Evolutionary conservation across 2,329 filamentous ascomycete genomes (phyloP), one percentile per base, ranked within the genome.

Genomic region (Apiospora phragmitis): DNA sequence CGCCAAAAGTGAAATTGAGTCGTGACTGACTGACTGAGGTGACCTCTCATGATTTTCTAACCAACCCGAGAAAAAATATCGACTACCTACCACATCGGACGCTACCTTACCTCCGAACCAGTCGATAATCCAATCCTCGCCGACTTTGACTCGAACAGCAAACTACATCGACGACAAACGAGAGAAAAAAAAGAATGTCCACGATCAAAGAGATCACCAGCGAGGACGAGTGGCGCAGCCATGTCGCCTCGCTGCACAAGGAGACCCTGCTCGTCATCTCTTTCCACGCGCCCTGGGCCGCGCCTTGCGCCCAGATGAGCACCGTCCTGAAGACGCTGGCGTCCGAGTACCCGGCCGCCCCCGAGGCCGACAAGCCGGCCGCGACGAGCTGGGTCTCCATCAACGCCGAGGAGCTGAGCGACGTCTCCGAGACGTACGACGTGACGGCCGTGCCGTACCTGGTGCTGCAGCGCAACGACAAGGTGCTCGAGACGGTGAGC

Each of bases 251-350:
- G 55, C 86, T 95, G 18, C 89, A 93, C 14, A 79, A 91, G 1
- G 88, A 91, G 21, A 90, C 93, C 21, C 89, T 98, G 72, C 87
- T 95, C 73, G 87, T 98, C 78, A 90, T 97, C 79, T 98, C 95
- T 81, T 99, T 99, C 87, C 93, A 98, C 81, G 94, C 96, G 26
- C 93, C 95, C 75, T 99, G 96, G 96, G 96, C 96, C 41, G 94
- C 94, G 71, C 96, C 96, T 65, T 98, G 96, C 86, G 91, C 93
- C 73, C 94, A 98, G 83, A 98, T 98, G 95, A 90, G 89, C 75
- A 93, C 91, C 68, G 93, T 98, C 76, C 90, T 99, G 74, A 87
- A 89, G 79, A 92, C 94, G 29, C 93, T 99, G 74, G 95, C 95
- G 74, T 90, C 91, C 78, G 94, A 95, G 80, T 97, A 97, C 83